Base-by-base conservation (phyloP, 768 basidiomycete genomes). In the Leucosporidium scottii region DNA sequence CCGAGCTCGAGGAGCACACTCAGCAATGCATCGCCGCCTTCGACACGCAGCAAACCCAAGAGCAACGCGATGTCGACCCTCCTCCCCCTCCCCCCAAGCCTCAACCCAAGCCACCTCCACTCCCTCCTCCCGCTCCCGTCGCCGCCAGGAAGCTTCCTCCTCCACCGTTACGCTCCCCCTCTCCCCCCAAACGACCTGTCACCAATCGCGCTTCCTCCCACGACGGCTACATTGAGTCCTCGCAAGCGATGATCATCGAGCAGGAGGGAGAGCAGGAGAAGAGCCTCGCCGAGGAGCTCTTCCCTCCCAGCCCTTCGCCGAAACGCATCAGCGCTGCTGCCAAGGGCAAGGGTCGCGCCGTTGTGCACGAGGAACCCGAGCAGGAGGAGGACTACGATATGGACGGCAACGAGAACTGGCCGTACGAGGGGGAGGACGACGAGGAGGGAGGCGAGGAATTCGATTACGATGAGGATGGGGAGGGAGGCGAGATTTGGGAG, bases 361-460 rank as follows among this genome's bases (percentile, higher is more conserved):
- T 21, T 5, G 54, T 12, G n/a, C 13, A 20, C 20, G 64, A 34
- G 21, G 61, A 56, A n/a, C 53, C 12, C 30, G 48, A 53, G 18
- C 56, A 59, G 17, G 48, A 53, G 23, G 57, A 63, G 25, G 60
- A 49, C 18, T 39, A 21, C 62, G n/a, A 49, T 27, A 30, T 44
- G 36, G 36, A 34, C 20, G 57, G 59, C 8, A 58, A 63, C n/a
- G 48, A 31, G 27, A 56, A 58, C 15, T 25, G 55, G 57, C 53
- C 28, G 55, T 9, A 47, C n/a, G 20, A 36, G 23, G 61, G 30
- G 61, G 61, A 20, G 62, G 62, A 64, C 30, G 36, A 36, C 8
- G 18, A 15, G 28, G 28, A 18, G 13, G 15, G 48, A 21, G 78
- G 85, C 48, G 75, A 90, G 28, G 55, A 51, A 4, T n/a, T 39